phyloP scores from a whole-genome alignment of 1,139 yeast genomes.

The Scheffersomyces stambukii region DNA sequence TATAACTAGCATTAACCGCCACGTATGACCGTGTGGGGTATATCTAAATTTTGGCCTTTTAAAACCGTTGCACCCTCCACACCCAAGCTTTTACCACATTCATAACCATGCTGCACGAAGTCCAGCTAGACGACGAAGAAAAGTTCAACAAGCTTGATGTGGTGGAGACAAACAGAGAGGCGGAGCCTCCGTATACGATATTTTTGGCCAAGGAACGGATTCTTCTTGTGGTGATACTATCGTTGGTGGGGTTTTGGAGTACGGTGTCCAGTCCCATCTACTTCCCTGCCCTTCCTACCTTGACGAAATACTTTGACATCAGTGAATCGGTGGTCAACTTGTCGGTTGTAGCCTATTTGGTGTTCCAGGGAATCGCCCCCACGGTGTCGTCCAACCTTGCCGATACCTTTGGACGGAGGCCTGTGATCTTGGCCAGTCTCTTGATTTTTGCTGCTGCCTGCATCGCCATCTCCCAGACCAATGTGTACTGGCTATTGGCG shows the following conservation, averaged over 20 bases:
- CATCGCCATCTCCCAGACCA: constrained; percentile 31
- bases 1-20: too few species aligned
- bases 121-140: neutral
- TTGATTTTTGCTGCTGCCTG: constrained; percentile 28
- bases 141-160: constrained; percentile 4
- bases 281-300: constrained; percentile 38
- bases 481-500: constrained; percentile 33
- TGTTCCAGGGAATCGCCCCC: constrained; percentile 37
- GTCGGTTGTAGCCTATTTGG: constrained; percentile 34
- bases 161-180: constrained; percentile 1
- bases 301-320: constrained; percentile 23
- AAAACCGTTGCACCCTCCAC: too few species aligned
- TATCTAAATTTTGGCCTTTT: too few species aligned
- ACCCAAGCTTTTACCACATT: neutral
- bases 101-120: neutral
- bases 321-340: constrained; percentile 24
- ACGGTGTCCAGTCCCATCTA: constrained; percentile 37
- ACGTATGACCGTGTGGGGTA: too few species aligned
- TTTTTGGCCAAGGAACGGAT: constrained; percentile 14
- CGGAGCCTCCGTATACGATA: constrained; percentile 15
- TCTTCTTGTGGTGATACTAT: constrained; percentile 20
- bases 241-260: constrained; percentile 37
- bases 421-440: constrained; percentile 26
- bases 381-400: constrained; percentile 31
- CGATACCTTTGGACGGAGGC: constrained; percentile 34